Evolutionary conservation across 345 rosid genomes (phyloP).

Genomic region (Capsella bursapastoris): DNA sequence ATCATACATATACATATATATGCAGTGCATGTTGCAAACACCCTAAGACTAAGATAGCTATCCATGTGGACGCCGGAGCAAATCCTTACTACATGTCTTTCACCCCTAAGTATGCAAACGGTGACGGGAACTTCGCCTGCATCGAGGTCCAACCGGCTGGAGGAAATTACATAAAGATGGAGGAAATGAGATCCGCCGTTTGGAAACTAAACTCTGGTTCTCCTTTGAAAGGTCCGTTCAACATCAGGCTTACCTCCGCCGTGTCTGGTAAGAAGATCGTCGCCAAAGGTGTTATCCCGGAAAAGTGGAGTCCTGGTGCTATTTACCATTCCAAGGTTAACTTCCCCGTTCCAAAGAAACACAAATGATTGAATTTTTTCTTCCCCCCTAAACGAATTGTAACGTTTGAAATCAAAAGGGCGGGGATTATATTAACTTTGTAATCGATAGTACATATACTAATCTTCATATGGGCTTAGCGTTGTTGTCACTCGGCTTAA

Average conservation of each 20-base stretch:
- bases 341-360: constrained; percentile 38
- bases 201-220: constrained; percentile 62
- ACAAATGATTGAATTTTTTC: background rate
- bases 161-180: constrained; percentile 60
- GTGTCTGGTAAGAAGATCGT: constrained; percentile 44
- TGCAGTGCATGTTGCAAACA: constrained; percentile 66
- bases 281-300: constrained; percentile 60
- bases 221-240: constrained; percentile 57
- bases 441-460: constrained; percentile 18
- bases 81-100: constrained; percentile 63
- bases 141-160: constrained; percentile 57
- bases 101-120: constrained; percentile 52
- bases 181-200: constrained; percentile 67
- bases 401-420: constrained; percentile 22
- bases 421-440: background rate
- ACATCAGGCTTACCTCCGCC: constrained; percentile 55
- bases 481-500: background rate
- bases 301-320: constrained; percentile 62
- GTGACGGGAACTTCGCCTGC: constrained; percentile 62
- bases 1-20: background rate
- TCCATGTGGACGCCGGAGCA: constrained; percentile 67
- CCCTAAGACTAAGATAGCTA: constrained; percentile 48
- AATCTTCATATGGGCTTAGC: constrained; percentile 20
- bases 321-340: constrained; percentile 58
- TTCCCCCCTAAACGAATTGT: background rate